phyloP scores from a whole-genome alignment of 148 eudicot genomes.

The Dysphania ambrosioides region DNA sequence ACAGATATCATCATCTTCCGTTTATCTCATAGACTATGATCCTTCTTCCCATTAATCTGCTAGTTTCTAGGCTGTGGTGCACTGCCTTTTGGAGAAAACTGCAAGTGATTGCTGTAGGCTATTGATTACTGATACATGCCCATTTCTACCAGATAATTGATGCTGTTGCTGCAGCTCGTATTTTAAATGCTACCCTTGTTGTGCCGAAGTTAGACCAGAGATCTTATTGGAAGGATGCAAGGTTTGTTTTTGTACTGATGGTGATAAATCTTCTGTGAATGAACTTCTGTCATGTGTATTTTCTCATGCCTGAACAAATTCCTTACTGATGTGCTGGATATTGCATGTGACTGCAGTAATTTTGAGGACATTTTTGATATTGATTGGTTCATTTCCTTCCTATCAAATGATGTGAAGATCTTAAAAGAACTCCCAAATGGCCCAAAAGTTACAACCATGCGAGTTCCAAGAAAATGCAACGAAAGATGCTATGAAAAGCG shows the following conservation, averaged over 20 bases:
- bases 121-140: constrained; percentile 14
- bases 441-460: constrained; percentile 70
- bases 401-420: constrained; percentile 70
- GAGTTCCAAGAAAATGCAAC: constrained; percentile 94
- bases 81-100: not conserved
- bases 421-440: constrained; percentile 76
- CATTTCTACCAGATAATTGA: constrained; percentile 67
- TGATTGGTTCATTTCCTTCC: constrained; percentile 73
- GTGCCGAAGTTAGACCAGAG: constrained; percentile 90
- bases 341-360: constrained; percentile 54
- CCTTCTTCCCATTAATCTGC: not conserved
- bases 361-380: constrained; percentile 87
- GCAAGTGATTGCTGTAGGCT: constrained; percentile 1
- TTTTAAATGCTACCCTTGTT: constrained; percentile 85
- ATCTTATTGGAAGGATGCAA: constrained; percentile 95
- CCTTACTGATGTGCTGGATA: constrained; percentile 13
- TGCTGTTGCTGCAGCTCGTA: constrained; percentile 99
- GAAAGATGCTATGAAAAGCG: constrained; percentile 70
- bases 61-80: not conserved
- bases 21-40: not conserved
- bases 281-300: constrained; percentile 1
- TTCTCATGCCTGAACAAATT: not conserved
- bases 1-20: not conserved
- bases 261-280: not conserved
- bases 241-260: constrained; percentile 42